Evolutionary conservation across 2,329 filamentous ascomycete genomes (phyloP).

Genomic region (Aspergillus tanneri): DNA sequence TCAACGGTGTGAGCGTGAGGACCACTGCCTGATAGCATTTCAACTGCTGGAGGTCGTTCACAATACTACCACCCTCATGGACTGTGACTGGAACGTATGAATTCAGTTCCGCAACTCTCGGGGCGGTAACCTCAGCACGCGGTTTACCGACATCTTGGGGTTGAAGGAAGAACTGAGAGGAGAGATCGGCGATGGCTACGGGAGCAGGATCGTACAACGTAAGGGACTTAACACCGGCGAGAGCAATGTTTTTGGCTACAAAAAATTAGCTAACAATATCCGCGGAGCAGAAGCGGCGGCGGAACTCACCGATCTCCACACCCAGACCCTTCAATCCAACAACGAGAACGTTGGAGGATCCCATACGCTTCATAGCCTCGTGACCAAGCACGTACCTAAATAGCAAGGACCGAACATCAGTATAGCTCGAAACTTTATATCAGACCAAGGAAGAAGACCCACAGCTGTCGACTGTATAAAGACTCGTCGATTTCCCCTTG

Average conservation of each 20-base stretch:
- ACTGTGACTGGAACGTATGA: constrained; percentile 89
- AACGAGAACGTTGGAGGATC: constrained; percentile 89
- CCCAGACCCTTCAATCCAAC: constrained; percentile 90
- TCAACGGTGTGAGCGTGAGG: constrained; percentile 77
- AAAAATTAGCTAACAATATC: constrained; percentile 6
- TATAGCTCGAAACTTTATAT: constrained; percentile 7
- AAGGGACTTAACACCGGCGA: constrained; percentile 96
- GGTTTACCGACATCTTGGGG: constrained; percentile 87
- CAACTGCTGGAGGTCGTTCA: constrained; percentile 73
- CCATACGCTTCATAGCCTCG: constrained; percentile 97
- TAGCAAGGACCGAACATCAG: neutral
- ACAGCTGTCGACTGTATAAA: constrained; percentile 65
- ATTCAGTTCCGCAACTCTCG: constrained; percentile 90
- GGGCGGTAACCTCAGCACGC: constrained; percentile 80
- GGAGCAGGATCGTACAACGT: constrained; percentile 88
- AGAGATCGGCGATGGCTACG: constrained; percentile 81
- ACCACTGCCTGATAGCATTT: constrained; percentile 93
- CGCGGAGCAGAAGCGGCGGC: neutral
- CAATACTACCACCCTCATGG: constrained; percentile 64
- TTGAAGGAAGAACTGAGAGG: constrained; percentile 94
- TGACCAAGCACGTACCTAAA: constrained; percentile 66
- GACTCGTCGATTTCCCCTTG: constrained; percentile 67
- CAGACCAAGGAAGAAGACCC: constrained; percentile 18
- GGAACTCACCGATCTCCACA: constrained; percentile 71
- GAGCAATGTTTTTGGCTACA: constrained; percentile 92